Conservation (phyloP, 306 rosid species). For the Prunus armeniaca region DNA sequence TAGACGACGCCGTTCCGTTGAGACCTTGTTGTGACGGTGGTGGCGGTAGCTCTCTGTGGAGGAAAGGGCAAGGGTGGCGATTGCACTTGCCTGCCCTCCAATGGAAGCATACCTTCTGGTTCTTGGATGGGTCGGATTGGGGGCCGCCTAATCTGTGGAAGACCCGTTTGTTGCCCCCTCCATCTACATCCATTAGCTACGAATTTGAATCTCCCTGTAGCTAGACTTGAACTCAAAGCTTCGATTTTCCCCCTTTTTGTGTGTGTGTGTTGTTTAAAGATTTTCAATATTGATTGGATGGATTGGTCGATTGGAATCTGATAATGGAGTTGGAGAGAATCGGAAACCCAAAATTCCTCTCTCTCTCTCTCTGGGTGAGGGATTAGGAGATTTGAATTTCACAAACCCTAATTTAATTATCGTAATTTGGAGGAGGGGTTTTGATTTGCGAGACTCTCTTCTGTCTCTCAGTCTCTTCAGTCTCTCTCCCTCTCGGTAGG, state of each 20-base stretch:
- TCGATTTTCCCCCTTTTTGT: neutral
- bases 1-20: constrained; percentile 57
- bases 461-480: neutral
- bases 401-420: neutral
- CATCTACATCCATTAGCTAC: constrained; percentile 68
- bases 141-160: constrained; percentile 61
- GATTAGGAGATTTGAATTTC: neutral
- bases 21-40: constrained; percentile 14
- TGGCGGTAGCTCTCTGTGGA: constrained; percentile 62
- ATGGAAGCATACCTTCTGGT: constrained; percentile 77
- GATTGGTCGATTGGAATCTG: constrained; percentile 1
- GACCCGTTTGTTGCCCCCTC: constrained; percentile 70
- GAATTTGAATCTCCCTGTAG: neutral
- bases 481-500: neutral
- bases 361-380: neutral
- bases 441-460: neutral
- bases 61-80: constrained; percentile 68
- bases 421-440: neutral
- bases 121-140: constrained; percentile 34
- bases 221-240: neutral
- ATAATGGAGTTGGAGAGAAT: constrained; percentile 21
- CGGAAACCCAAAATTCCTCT: constrained; percentile 12
- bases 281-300: neutral
- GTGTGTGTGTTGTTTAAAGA: neutral
- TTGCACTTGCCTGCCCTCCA: constrained; percentile 97